Percentiles rank a stretch among this genome's conserved stretches.
These are phyloP conservation scores for Agroathelia rolfsii DNA, from an alignment of 1,284 basidiomycete species.

Conservation along the genomic window DNA sequence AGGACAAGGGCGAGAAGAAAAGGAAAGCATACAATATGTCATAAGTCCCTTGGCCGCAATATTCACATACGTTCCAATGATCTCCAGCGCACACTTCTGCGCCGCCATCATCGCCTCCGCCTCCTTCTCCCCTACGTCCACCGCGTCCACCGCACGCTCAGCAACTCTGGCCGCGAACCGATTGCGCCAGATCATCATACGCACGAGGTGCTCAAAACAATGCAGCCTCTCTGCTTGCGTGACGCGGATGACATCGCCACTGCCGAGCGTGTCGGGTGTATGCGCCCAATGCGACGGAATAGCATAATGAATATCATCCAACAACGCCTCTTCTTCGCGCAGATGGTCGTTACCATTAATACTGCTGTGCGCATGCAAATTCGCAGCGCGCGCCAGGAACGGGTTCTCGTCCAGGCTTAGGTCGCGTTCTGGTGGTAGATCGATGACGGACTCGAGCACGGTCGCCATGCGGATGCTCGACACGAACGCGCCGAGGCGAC, in stretches of 20 bases:
- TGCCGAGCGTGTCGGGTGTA: conserved; percentile 70
- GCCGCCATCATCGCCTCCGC: conserved; percentile 60
- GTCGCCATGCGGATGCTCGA: conserved; percentile 68
- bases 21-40: conserved; percentile 73
- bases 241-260: conserved; percentile 76
- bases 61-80: conserved; percentile 74
- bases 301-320: conserved; percentile 68
- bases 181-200: conserved; percentile 72
- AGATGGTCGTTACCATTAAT: conserved; percentile 48
- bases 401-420: conserved; percentile 36
- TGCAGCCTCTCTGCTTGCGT: conserved; percentile 81
- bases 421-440: conserved; percentile 57
- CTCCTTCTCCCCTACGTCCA: conserved; percentile 57
- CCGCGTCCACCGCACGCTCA: conserved; percentile 43
- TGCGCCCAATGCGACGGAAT: conserved; percentile 75
- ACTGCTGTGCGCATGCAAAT: no score
- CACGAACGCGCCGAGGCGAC: conserved; percentile 74
- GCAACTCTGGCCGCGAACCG: conserved; percentile 64
- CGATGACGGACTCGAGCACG: conserved; percentile 72
- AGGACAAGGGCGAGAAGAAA: conserved; percentile 2
- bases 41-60: conserved; percentile 82
- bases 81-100: conserved; percentile 65
- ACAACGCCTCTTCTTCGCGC: conserved; percentile 65
- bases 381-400: conserved; percentile 52
- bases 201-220: conserved; percentile 76